Evolutionary conservation across 148 eudicot species (phyloP), one percentile per base, ranked within the genome.

Genomic region (Silene latifolia): DNA sequence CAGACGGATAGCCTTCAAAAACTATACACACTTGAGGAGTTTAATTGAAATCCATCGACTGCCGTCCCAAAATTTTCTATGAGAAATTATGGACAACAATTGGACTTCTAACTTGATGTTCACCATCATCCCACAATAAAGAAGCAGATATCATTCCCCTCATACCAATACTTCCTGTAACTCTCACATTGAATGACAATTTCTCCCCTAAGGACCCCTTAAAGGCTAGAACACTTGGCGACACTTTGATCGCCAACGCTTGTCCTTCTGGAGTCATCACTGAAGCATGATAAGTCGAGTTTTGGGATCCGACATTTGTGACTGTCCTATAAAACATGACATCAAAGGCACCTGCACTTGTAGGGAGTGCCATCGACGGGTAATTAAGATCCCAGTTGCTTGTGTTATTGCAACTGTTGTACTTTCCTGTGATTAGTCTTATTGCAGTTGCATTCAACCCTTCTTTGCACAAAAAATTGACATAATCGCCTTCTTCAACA

Each of bases 61-160:
- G 29, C 1, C 29, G 29, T 27, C 29, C 29, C 29, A 1, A 27
- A 27, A 27, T 27, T 27, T 27, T 27, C 35, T 67, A 67, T 19
- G 82, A 80, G 67, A 80, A 57, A 56, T 80, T 75, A 62, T 69
- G 78, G 0, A 81, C 83, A 65, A 86, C 84, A 54, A 86, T 81
- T 25, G 88, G 88, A 58, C 86, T 83, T 79, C 84, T 80, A 59
- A 86, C 88, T 68, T 78, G 83, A 81, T 86, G 84, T 0, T 64
- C 63, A 15, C 84, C 83, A 76, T 86, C 84, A 79, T 83, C 81
- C 88, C 88, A 86, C 66, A 79, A 79, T 65, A 86, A 73, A 35
- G 86, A 81, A 62, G 77, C 84, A 6, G 86, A 86, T 32, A 78
- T 8, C n/a, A 76, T 15, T 0, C 44, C 77, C 20, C 77, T 76